Evolutionary conservation across 1,284 basidiomycete species (phyloP).

Genomic region (Fomitiporia mediterranea): DNA sequence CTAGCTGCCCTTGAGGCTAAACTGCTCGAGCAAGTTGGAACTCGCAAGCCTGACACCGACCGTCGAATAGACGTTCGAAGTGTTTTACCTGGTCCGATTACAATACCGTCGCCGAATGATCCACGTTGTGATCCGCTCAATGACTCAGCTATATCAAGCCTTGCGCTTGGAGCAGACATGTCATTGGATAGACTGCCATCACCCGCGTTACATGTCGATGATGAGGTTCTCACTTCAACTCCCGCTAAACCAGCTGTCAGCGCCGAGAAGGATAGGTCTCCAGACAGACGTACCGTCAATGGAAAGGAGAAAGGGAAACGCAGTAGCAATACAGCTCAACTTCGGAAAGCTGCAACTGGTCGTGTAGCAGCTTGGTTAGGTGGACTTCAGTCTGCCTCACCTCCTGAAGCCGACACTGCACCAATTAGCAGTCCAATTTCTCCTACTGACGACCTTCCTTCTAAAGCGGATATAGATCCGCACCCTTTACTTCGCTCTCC

Average conservation of each 20-base stretch:
- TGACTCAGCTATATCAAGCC: constrained; percentile 70
- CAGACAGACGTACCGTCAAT: constrained; percentile 21
- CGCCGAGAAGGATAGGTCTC: constrained; percentile 27
- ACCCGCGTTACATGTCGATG: constrained; percentile 24
- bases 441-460: constrained; percentile 26
- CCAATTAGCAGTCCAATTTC: constrained; percentile 23
- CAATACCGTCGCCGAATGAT: constrained; percentile 36
- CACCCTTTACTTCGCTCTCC: constrained; percentile 17
- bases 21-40: constrained; percentile 26
- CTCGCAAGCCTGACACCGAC: constrained; percentile 21
- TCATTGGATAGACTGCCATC: neutral
- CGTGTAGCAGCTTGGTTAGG: constrained; percentile 75
- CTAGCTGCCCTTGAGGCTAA: constrained; percentile 24
- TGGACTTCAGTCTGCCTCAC: constrained; percentile 51
- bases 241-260: constrained; percentile 23
- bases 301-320: constrained; percentile 24
- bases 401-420: constrained; percentile 27
- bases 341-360: constrained; percentile 54
- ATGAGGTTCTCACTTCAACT: constrained; percentile 19
- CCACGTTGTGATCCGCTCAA: constrained; percentile 39
- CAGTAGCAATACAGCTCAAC: constrained; percentile 35
- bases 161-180: constrained; percentile 53
- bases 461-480: constrained; percentile 27
- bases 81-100: constrained; percentile 39
- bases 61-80: constrained; percentile 44